Evolutionary conservation across 1,284 basidiomycete species (phyloP).

Genomic region (Trichosporon faecale): DNA sequence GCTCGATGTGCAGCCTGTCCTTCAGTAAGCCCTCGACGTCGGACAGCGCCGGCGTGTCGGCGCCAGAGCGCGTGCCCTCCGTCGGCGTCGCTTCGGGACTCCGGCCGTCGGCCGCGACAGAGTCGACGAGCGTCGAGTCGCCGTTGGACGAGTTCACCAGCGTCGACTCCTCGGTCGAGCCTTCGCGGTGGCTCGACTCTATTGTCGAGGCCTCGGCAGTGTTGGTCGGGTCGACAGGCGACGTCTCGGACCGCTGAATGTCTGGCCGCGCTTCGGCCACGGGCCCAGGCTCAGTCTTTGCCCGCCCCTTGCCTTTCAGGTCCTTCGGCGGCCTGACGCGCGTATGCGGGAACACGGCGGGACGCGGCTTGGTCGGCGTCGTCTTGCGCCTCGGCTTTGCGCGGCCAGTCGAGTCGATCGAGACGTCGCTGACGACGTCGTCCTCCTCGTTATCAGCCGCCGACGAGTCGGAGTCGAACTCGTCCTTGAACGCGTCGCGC

Average conservation of each 20-base stretch:
- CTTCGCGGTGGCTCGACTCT: neutral
- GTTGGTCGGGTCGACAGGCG: neutral
- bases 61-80: neutral
- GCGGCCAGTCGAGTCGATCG: conserved; percentile 35
- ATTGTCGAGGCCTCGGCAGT: neutral
- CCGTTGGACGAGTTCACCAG: neutral
- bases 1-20: conserved; percentile 49
- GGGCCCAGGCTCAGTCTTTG: neutral
- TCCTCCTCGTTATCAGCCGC: conserved; percentile 81
- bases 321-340: neutral
- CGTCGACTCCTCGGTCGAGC: neutral
- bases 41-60: neutral
- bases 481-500: conserved; percentile 86
- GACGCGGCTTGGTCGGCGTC: conserved; percentile 17
- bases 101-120: neutral
- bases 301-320: neutral
- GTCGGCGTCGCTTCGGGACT: neutral
- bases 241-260: neutral
- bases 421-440: conserved; percentile 39
- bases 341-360: neutral
- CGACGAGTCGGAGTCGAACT: conserved; percentile 67
- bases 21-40: conserved; percentile 8
- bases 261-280: neutral
- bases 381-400: conserved; percentile 25
- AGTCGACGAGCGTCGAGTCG: neutral